These are phyloP conservation scores for Boletus sp. DNA, from an alignment of 768 basidiomycete genomes.

Conservation along the genomic window DNA sequence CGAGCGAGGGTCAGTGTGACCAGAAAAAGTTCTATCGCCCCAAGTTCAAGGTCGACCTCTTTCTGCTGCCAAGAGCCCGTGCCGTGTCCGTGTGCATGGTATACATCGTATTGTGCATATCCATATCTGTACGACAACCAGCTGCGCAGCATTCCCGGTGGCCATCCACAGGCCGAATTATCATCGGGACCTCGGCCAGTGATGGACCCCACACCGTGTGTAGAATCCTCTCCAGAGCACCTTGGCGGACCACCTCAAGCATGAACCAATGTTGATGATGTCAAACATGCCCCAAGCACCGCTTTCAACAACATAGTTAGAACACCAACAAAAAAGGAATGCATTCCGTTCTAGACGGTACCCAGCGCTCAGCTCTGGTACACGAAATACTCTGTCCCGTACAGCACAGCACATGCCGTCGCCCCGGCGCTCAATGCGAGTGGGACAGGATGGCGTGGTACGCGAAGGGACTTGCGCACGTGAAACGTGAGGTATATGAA, in stretches of 20 bases:
- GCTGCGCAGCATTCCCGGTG: neutral
- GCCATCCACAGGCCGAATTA: neutral
- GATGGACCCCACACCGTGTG: neutral
- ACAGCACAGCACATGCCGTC: slow-evolving; percentile 23
- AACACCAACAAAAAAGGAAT: neutral
- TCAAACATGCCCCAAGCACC: neutral
- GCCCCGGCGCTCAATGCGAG: slow-evolving; percentile 33
- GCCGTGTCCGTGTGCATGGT: neutral
- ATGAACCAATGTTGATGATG: neutral
- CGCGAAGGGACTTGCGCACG: slow-evolving; percentile 29
- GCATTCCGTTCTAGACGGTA: neutral
- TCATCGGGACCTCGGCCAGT: neutral
- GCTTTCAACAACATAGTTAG: neutral
- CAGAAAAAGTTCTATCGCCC: neutral
- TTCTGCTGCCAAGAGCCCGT: neutral
- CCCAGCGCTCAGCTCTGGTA: slow-evolving; percentile 22
- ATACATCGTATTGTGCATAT: neutral
- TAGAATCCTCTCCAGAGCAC: neutral
- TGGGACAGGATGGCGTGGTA: slow-evolving; percentile 33
- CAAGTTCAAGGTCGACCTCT: neutral
- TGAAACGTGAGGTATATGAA: slow-evolving; percentile 43
- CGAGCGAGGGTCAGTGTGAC: neutral
- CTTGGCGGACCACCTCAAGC: neutral
- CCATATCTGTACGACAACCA: neutral
- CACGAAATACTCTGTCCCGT: slow-evolving; percentile 29